phyloP scores from a whole-genome alignment of 1,284 basidiomycete genomes.

The Malassezia dermatis region DNA sequence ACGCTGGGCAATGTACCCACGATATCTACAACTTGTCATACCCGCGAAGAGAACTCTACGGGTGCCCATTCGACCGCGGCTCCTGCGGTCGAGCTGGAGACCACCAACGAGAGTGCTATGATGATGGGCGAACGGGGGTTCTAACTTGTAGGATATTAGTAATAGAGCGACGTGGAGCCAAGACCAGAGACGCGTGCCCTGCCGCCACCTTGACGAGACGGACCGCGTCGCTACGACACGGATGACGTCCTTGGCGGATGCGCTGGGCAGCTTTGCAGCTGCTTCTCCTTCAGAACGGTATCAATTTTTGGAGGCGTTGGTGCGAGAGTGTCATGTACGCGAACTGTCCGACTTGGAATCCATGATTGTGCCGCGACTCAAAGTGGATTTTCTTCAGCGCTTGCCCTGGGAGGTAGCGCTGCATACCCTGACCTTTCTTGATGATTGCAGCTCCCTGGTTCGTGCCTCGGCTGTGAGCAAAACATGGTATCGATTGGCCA shows the following conservation, averaged over 20 bases:
- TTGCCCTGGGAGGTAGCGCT: conserved; percentile 75
- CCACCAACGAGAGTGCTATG: neutral
- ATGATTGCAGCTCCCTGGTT: conserved; percentile 67
- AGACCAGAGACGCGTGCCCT: neutral
- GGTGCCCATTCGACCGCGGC: neutral
- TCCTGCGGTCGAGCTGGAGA: neutral
- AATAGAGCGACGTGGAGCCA: neutral
- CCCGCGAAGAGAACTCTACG: neutral
- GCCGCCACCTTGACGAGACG: neutral
- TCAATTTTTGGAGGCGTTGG: conserved; percentile 29
- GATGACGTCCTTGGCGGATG: neutral
- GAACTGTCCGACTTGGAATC: conserved; percentile 71
- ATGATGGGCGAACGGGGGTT: neutral
- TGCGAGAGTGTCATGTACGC: conserved; percentile 52
- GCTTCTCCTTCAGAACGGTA: neutral
- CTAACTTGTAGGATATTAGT: neutral
- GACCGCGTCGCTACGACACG: neutral
- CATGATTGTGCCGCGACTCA: conserved; percentile 66
- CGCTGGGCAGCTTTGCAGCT: neutral
- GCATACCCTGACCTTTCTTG: conserved; percentile 69
- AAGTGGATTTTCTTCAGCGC: conserved; percentile 71
- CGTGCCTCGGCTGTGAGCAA: conserved; percentile 64
- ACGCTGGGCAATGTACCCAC: conserved; percentile 20
- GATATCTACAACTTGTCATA: neutral
- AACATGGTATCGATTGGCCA: conserved; percentile 66